These are phyloP conservation scores for Leccinum barrowsii DNA, from an alignment of 768 basidiomycete genomes.

Conservation along the genomic window DNA sequence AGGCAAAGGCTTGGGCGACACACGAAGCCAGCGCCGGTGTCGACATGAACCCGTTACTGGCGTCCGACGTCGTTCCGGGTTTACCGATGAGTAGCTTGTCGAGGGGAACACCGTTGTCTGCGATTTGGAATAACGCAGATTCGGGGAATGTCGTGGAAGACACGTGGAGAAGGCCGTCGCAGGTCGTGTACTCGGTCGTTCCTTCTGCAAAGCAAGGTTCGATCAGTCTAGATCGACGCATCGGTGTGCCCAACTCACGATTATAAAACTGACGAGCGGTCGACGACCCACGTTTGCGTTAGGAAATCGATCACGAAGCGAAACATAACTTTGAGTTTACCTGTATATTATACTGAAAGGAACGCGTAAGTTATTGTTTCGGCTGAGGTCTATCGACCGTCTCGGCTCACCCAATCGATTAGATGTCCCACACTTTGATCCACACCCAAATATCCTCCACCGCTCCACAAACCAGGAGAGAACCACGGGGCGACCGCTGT, in stretches of 20 bases:
- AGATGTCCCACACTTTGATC: constrained; percentile 32
- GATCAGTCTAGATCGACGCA: not conserved
- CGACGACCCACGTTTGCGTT: not conserved
- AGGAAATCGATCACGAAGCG: not conserved
- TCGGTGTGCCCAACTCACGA: not conserved
- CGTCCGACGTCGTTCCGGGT: constrained; percentile 30
- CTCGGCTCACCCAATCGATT: constrained; percentile 38
- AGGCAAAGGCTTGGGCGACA: constrained; percentile 40
- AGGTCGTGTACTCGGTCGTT: constrained; percentile 30
- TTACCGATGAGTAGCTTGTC: constrained; percentile 66
- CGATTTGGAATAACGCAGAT: not conserved
- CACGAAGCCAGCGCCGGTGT: constrained; percentile 56
- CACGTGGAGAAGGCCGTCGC: not conserved
- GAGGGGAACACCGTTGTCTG: constrained; percentile 40
- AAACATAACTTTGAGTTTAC: not conserved
- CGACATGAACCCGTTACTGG: constrained; percentile 53
- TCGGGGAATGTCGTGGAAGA: not conserved
- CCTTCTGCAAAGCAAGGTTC: constrained; percentile 29
- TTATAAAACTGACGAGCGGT: constrained; percentile 9
- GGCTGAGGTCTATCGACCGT: not conserved
- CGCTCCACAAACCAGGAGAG: not conserved
- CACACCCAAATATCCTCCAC: constrained; percentile 35
- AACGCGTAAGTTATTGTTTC: not conserved
- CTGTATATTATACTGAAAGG: not conserved
- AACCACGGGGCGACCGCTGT: constrained; percentile 7